Conservation (phyloP, 345 rosid species). For the Populus nigra region DNA sequence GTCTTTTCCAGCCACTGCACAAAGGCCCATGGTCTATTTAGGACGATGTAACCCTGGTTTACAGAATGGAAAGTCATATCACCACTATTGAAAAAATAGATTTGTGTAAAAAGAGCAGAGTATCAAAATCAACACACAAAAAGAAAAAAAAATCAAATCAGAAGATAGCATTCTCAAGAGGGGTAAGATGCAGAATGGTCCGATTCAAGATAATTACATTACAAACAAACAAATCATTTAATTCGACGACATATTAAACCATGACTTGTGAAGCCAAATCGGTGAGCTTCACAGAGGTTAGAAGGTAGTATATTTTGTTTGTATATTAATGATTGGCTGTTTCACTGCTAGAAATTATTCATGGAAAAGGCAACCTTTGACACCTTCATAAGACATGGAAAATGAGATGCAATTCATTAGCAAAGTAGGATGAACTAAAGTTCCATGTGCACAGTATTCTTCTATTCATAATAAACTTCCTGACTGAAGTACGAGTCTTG, state of each 20-base stretch:
- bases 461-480: neutral
- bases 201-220: neutral
- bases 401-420: neutral
- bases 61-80: neutral
- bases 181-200: neutral
- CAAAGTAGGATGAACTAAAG: neutral
- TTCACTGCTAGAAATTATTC: neutral
- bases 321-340: neutral
- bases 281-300: neutral
- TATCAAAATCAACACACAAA: neutral
- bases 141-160: neutral
- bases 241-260: neutral
- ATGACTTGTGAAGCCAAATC: neutral
- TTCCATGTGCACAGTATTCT: neutral
- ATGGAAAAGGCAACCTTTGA: neutral
- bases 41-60: constrained; percentile 81
- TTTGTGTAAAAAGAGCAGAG: neutral
- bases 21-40: constrained; percentile 97
- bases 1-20: constrained; percentile 94
- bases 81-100: neutral
- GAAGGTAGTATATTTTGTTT: neutral
- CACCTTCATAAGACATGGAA: neutral
- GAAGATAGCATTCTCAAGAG: neutral
- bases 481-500: neutral
- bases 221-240: neutral